Evolutionary conservation across 352 stramenopile species (phyloP).

Genomic region (Pythium apleroticum): DNA sequence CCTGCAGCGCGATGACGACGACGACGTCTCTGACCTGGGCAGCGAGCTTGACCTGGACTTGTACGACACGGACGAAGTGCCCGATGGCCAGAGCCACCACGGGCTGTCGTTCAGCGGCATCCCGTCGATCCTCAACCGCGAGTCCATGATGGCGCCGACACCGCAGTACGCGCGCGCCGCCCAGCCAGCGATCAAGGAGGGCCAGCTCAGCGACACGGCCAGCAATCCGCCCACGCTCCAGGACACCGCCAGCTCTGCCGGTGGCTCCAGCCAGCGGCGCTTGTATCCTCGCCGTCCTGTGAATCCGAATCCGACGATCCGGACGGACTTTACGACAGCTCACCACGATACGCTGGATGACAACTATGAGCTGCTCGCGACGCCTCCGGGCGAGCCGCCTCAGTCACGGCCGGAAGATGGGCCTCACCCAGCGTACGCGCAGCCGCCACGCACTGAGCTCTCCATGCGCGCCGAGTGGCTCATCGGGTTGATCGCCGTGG

Average conservation of each 20-base stretch:
- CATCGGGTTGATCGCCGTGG: constrained; percentile 35
- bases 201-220: constrained; percentile 11
- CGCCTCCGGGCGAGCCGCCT: constrained; percentile 53
- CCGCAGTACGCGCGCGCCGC: constrained; percentile 4
- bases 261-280: constrained; percentile 21
- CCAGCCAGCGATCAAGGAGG: constrained; percentile 9
- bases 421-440: constrained; percentile 11
- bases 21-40: constrained; percentile 41
- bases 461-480: constrained; percentile 48
- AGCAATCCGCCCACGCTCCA: constrained; percentile 8
- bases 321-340: constrained; percentile 49
- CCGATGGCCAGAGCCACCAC: constrained; percentile 9
- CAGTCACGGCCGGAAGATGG: constrained; percentile 29
- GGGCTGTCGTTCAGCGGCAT: constrained; percentile 20
- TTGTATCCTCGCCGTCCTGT: constrained; percentile 18
- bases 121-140: constrained; percentile 21
- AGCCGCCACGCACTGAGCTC: constrained; percentile 23
- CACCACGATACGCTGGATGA: constrained; percentile 20
- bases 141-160: not conserved
- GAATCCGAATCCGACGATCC: constrained; percentile 35
- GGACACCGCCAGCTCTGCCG: constrained; percentile 15
- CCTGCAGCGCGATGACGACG: constrained; percentile 23
- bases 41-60: constrained; percentile 65
- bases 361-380: constrained; percentile 47
- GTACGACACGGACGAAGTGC: constrained; percentile 53